A percentile compares a stretch with the other conserved stretches of the same genome.
phyloP scores from a whole-genome alignment of 2,329 filamentous ascomycete species.

The Emergomyces africanus region DNA sequence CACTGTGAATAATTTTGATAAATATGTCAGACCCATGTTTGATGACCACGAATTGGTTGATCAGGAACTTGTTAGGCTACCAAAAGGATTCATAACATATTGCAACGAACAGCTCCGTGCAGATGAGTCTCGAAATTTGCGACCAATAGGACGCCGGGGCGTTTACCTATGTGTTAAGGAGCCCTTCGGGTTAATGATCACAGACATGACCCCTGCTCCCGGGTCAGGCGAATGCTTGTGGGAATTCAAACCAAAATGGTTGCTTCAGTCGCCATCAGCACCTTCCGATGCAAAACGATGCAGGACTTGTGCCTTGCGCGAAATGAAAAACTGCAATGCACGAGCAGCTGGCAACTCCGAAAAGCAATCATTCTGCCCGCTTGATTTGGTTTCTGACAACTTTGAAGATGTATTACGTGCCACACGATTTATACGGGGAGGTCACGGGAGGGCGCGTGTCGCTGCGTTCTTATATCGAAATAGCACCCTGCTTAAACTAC shows the following conservation, averaged over 20 bases:
- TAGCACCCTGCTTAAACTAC: constrained; percentile 22
- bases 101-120: constrained; percentile 43
- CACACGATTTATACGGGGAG: constrained; percentile 25
- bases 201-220: constrained; percentile 51
- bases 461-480: constrained; percentile 24
- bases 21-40: constrained; percentile 43
- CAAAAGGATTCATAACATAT: constrained; percentile 30
- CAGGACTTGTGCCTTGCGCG: constrained; percentile 56
- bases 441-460: constrained; percentile 18
- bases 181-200: constrained; percentile 53
- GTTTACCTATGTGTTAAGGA: constrained; percentile 44
- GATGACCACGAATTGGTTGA: constrained; percentile 40
- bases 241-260: constrained; percentile 80
- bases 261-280: constrained; percentile 61
- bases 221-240: constrained; percentile 34
- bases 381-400: constrained; percentile 46
- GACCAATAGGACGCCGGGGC: constrained; percentile 39
- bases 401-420: constrained; percentile 34
- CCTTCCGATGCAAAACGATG: constrained; percentile 52
- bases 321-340: constrained; percentile 33
- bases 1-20: constrained; percentile 28
- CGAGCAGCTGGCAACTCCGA: constrained; percentile 18
- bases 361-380: constrained; percentile 45
- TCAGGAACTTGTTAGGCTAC: constrained; percentile 41
- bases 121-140: constrained; percentile 30